Conservation (phyloP, 2,329 filamentous ascomycete species). For the Venturia nashicola region DNA sequence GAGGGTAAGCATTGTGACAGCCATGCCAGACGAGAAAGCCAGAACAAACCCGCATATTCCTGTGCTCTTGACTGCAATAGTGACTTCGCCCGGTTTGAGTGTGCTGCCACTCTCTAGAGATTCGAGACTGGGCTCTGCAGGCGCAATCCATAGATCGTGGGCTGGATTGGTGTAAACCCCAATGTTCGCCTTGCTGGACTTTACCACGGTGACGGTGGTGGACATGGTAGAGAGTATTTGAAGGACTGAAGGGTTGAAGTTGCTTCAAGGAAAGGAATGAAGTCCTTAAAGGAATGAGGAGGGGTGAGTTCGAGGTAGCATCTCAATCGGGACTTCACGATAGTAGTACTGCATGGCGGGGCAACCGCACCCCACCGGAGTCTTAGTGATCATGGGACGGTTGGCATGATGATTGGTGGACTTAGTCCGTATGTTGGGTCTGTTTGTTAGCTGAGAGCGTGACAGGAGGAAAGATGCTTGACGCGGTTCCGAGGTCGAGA, state of each 20-base stretch:
- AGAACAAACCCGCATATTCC: constrained; percentile 76
- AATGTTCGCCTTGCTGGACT: constrained; percentile 62
- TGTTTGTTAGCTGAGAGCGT: background rate
- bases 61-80: constrained; percentile 80
- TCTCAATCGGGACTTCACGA: background rate
- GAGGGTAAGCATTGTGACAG: constrained; percentile 8
- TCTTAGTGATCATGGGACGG: background rate
- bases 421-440: background rate
- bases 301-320: background rate
- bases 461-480: background rate
- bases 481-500: background rate
- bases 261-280: background rate
- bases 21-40: background rate
- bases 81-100: constrained; percentile 73
- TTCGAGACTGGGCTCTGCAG: constrained; percentile 64
- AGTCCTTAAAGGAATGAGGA: background rate
- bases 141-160: constrained; percentile 81
- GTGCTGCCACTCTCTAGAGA: constrained; percentile 55
- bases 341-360: background rate
- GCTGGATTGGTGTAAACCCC: constrained; percentile 91
- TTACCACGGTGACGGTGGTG: constrained; percentile 4
- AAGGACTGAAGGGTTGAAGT: background rate
- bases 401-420: background rate
- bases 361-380: background rate
- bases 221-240: background rate